Evolutionary conservation across 129 eudicot genomes (phyloP).

Genomic region (Glebionis coronaria): DNA sequence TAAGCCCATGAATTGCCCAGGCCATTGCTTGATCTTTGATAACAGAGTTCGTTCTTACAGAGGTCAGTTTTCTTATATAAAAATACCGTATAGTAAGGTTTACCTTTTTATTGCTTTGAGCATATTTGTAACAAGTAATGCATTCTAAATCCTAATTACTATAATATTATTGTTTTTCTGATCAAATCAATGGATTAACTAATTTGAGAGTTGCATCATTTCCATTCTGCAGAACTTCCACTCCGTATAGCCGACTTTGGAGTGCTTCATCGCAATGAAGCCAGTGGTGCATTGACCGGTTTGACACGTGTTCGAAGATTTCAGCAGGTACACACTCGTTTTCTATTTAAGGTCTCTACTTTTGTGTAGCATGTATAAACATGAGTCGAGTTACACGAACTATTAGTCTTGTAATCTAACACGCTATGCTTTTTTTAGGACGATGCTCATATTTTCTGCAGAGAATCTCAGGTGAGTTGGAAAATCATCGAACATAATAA

Average conservation of each 20-base stretch:
- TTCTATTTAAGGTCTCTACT: background rate
- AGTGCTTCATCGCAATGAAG: slow-evolving; percentile 94
- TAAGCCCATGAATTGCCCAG: slow-evolving; percentile 98
- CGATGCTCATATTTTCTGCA: slow-evolving; percentile 98
- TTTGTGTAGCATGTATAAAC: background rate
- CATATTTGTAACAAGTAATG: background rate
- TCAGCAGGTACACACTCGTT: slow-evolving; percentile 71
- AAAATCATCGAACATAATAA: slow-evolving; percentile 7
- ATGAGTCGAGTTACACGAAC: background rate
- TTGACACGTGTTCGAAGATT: slow-evolving; percentile 93
- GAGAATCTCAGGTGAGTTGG: slow-evolving; percentile 80
- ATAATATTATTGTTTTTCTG: background rate
- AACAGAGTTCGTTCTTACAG: slow-evolving; percentile 85
- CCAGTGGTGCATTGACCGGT: slow-evolving; percentile 96
- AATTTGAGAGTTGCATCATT: background rate
- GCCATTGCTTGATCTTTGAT: slow-evolving; percentile 83
- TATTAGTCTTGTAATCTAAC: slow-evolving; percentile 17
- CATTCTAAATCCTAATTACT: background rate
- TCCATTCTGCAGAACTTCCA: slow-evolving; percentile 71
- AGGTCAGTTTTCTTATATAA: slow-evolving; percentile 42
- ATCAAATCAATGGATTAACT: background rate
- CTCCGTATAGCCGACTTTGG: slow-evolving; percentile 98
- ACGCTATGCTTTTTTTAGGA: slow-evolving; percentile 43
- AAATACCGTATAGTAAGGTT: background rate
- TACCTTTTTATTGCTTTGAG: slow-evolving; percentile 9